phyloP scores from a whole-genome alignment of 805 yeast species.

The Naumovozyma castellii region DNA sequence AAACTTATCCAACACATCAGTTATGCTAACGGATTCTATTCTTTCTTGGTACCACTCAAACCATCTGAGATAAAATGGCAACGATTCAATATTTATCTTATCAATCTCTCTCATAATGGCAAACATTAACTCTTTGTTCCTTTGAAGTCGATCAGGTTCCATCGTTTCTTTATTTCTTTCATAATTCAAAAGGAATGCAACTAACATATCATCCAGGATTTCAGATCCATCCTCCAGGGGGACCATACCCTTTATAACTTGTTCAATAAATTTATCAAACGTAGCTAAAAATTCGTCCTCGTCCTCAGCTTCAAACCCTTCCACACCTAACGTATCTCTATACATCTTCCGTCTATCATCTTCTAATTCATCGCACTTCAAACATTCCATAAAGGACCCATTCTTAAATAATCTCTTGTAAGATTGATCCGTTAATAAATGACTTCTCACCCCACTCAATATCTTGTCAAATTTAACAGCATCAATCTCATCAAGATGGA shows the following conservation, averaged over 20 bases:
- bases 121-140: background rate
- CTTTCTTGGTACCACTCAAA: background rate
- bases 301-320: background rate
- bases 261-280: too few species aligned
- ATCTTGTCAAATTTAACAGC: conserved; percentile 6
- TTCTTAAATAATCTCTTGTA: background rate
- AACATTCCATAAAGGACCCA: too few species aligned
- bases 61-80: conserved; percentile 1
- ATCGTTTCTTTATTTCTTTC: background rate
- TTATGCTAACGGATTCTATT: background rate
- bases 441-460: background rate
- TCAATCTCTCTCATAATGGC: conserved; percentile 1
- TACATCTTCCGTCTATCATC: too few species aligned
- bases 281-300: background rate
- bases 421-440: background rate
- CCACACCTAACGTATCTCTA: too few species aligned
- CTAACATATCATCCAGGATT: background rate
- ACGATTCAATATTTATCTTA: background rate
- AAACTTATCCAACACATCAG: conserved; percentile 8
- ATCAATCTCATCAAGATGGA: conserved; percentile 8
- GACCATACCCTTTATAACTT: background rate
- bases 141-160: background rate
- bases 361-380: too few species aligned
- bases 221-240: background rate
- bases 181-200: background rate